Evolutionary conservation across 345 rosid species (phyloP), one percentile per base, ranked within the genome.

Genomic region (Gossypioides kirkii): DNA sequence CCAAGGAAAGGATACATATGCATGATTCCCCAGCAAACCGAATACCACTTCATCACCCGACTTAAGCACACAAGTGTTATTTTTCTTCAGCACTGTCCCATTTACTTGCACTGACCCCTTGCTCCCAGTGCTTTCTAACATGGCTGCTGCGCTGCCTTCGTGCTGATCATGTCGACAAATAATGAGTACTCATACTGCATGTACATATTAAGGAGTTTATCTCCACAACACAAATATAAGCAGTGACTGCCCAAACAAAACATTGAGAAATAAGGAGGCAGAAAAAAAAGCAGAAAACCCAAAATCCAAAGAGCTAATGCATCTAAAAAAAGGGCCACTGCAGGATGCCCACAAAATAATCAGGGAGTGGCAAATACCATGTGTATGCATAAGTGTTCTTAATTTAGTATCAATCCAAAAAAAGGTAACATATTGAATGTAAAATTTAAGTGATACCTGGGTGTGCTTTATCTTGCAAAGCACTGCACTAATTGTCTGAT

Each of bases 41-140:
- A 94, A 90, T 61, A 84, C 81, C 58, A 94, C 76, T 77, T 94
- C 97, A 71, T 94, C 98, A 46, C 98, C 96, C 0, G 97, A 88
- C 72, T 78, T 83, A 65, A 91, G 90, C 65, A 43, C 69, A 22
- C 84, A 41, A 43, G 18, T 79, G 61, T 82, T n/a, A 46, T 63
- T 82, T 83, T 77, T 87, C 86, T 77, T 83, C 76, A 91, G 74
- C 69, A 74, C n/a, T 50, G 47, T 78, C 66, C 94, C 88, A 73
- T 94, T 91, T 69, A 85, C 83, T 87, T 79, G 88, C 74, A 94
- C 89, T 12, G 74, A 74, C 70, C 97, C 97, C 77, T 82, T 84
- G 87, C 82, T 85, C 43, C 97, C 97, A 1, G 74, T 79, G 87
- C 85, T 82, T 79, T 89, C 97, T 74, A 94, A 85, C 65, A 83